Conservation (phyloP, 1,284 basidiomycete species). For the Sporisorium scitamineum region DNA sequence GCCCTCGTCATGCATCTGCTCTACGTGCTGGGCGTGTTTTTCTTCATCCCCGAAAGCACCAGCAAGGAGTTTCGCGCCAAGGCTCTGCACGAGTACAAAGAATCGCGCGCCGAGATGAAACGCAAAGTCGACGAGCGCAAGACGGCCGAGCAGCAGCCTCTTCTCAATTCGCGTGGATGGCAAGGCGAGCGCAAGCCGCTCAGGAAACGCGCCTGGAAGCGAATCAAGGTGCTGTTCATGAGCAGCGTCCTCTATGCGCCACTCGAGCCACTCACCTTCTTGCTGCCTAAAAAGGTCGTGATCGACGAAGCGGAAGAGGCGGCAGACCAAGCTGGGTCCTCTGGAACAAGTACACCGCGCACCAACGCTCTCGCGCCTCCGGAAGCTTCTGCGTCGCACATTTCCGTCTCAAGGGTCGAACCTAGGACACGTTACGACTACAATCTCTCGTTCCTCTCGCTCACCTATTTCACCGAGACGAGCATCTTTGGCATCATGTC, state of each 20-base stretch:
- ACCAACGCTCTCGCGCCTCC: slow-evolving; percentile 24
- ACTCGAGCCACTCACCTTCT: slow-evolving; percentile 53
- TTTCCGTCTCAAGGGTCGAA: slow-evolving; percentile 58
- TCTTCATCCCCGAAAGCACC: slow-evolving; percentile 64
- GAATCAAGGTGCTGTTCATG: slow-evolving; percentile 44
- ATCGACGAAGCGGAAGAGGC: slow-evolving; percentile 23
- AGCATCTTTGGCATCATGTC: slow-evolving; percentile 61
- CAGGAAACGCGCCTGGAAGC: slow-evolving; percentile 46
- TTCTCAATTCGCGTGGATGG: slow-evolving; percentile 18
- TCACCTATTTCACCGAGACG: slow-evolving; percentile 62
- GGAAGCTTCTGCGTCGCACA: slow-evolving; percentile 51
- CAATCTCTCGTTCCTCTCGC: slow-evolving; percentile 63
- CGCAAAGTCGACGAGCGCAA: slow-evolving; percentile 43
- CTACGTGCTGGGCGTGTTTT: slow-evolving; percentile 49
- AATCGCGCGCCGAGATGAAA: slow-evolving; percentile 32
- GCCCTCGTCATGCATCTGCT: slow-evolving; percentile 51
- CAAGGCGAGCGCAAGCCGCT: slow-evolving; percentile 18
- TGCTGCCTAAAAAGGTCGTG: slow-evolving; percentile 55
- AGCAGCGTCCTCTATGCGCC: slow-evolving; percentile 48
- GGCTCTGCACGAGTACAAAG: slow-evolving; percentile 46
- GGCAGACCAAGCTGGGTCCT: neutral
- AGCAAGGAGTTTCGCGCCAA: slow-evolving; percentile 40
- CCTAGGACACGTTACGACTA: slow-evolving; percentile 51
- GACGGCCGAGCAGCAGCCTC: slow-evolving; percentile 42
- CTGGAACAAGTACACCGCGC: slow-evolving; percentile 24